Base-by-base conservation (phyloP, 257 asterid species). In the Lycium ferocissimum region DNA sequence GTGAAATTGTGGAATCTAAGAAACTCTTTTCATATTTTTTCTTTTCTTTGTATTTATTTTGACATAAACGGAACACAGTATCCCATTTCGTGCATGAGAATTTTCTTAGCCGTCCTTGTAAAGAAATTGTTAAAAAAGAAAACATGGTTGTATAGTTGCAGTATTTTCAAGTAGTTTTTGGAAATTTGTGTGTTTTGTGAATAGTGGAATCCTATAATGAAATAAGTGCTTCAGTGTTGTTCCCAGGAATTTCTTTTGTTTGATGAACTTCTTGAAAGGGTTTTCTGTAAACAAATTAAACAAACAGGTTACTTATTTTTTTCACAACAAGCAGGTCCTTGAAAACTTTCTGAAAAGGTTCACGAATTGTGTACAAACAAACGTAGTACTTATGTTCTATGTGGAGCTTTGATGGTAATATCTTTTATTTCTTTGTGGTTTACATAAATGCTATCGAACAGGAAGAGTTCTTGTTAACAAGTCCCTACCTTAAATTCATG, bases 391-490 rank as follows among this genome's bases (percentile, higher is more conserved):
- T 78, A 14, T 51, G 65, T 72, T 9, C 26, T 49, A 75, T 78
- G 47, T 53, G 65, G 82, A 22, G 82, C 53, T 78, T 53, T 78
- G 15, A 9, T 65, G 14, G 15, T 62, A 20, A 20, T 62, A 6
- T 26, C 82, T 78, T 78, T 53, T 78, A 8, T 53, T 78, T 47
- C 26, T 78, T 78, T 78, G 33, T 78, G 82, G 45, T 53, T 63
- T 65, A 26, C 33, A 33, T 78, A 78, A 14, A 78, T 78, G 65
- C 3, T 78, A 22, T 53, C 49, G 53, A 26, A 49, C 40, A 76
- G 63, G 81, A 26, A 1, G 15, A 13, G 14, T 22, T 76, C 22
- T 76, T 76, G 20, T 49, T 75, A 75, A 49, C 43, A 75, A 43
- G 13, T 49, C 57, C 14, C 7, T 49, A 49, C 26, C 65, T 14